Evolutionary conservation across 306 rosid genomes (phyloP).

Genomic region (Gynostemma pentaphyllum): DNA sequence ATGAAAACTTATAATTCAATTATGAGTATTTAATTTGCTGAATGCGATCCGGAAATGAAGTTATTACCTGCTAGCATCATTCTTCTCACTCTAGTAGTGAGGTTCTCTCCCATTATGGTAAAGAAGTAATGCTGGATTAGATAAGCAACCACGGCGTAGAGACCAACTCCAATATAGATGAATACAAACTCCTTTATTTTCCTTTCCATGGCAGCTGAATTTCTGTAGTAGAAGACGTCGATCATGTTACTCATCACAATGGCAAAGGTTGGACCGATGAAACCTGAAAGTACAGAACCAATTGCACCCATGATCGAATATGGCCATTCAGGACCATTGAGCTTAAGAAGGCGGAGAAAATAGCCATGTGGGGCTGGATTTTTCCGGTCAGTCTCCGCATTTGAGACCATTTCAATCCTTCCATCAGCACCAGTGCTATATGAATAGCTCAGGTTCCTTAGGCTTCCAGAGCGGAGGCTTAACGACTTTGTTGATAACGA

Average conservation of each 20-base stretch:
- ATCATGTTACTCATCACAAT: constrained; percentile 99
- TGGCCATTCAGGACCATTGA: constrained; percentile 98
- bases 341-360: constrained; percentile 61
- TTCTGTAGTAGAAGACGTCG: constrained; percentile 78
- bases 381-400: constrained; percentile 78
- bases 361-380: constrained; percentile 84
- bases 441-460: constrained; percentile 79
- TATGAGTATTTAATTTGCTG: background rate
- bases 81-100: constrained; percentile 96
- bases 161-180: constrained; percentile 87
- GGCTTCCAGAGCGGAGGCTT: constrained; percentile 85
- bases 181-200: constrained; percentile 91
- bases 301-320: constrained; percentile 95
- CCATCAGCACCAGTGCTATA: constrained; percentile 98
- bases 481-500: constrained; percentile 84
- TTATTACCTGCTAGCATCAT: constrained; percentile 99
- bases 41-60: background rate
- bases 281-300: constrained; percentile 87
- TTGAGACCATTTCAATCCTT: constrained; percentile 91
- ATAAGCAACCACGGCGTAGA: constrained; percentile 88
- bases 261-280: constrained; percentile 93
- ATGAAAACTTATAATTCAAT: background rate
- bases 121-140: constrained; percentile 96
- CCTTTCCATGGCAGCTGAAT: constrained; percentile 75
- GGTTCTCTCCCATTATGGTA: constrained; percentile 98